phyloP scores from a whole-genome alignment of 441 rosid species.

The Breynia disticha region DNA sequence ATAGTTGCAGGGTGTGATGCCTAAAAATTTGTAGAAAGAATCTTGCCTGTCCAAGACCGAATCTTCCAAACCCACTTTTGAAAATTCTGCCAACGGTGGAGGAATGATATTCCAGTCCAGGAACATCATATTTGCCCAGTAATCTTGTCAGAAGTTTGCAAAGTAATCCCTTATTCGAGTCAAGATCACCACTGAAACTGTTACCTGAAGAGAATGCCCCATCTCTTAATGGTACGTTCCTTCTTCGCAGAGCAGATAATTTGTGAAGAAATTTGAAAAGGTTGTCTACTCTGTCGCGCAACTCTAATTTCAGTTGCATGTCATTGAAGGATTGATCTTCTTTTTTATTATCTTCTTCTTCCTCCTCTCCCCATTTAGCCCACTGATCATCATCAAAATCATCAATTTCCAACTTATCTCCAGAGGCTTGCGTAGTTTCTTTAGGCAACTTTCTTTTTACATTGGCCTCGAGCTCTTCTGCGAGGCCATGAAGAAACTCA shows the following conservation, averaged over 20 bases:
- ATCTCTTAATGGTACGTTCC: conserved; percentile 42
- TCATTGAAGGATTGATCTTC: conserved; percentile 49
- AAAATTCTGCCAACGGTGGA: conserved; percentile 88
- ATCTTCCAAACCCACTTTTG: conserved; percentile 93
- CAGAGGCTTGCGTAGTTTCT: conserved; percentile 36
- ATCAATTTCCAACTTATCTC: conserved; percentile 47
- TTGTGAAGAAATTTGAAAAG: conserved; percentile 76
- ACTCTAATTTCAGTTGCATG: conserved; percentile 79
- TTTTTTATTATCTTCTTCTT: conserved; percentile 25
- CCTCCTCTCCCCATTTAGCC: conserved; percentile 95
- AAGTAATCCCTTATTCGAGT: conserved; percentile 53
- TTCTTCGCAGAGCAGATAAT: conserved; percentile 50
- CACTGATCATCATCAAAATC: conserved; percentile 92
- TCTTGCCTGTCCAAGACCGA: conserved; percentile 88
- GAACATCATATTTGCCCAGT: conserved; percentile 52
- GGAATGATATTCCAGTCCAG: conserved; percentile 86
- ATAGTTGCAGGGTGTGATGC: conserved; percentile 1
- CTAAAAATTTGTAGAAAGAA: conserved; percentile 1
- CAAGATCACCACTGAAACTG: conserved; percentile 41
- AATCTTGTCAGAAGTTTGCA: conserved; percentile 55
- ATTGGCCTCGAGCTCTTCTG: conserved; percentile 65
- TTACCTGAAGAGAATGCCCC: conserved; percentile 43
- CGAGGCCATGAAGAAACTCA: conserved; percentile 61
- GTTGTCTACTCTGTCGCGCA: conserved; percentile 80
- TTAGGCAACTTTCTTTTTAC: conserved; percentile 29